Percentiles rank a stretch among this genome's conserved stretches.
Evolutionary conservation across 1,139 yeast genomes (phyloP).

Genomic region (Geotrichum phurueaensis): DNA sequence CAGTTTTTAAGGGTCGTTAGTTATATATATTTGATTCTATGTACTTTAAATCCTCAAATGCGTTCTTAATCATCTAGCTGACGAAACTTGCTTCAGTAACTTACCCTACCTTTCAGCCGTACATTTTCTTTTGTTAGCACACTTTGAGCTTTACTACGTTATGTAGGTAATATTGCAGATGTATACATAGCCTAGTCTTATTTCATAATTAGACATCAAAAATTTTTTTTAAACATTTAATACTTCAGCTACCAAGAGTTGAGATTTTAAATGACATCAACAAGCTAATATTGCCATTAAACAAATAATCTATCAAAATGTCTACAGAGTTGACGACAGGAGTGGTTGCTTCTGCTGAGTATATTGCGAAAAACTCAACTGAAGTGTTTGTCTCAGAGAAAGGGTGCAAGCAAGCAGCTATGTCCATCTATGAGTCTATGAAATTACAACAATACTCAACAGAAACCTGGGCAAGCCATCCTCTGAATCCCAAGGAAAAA

Average conservation of each 20-base stretch:
- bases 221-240: not conserved
- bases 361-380: slow-evolving; percentile 11
- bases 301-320: not conserved
- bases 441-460: slow-evolving; percentile 30
- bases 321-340: slow-evolving; percentile 4
- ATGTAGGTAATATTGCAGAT: not conserved
- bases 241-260: not conserved
- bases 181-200: not conserved
- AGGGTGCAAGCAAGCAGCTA: slow-evolving; percentile 33
- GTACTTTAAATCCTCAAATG: not conserved
- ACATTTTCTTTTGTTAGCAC: not conserved
- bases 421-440: slow-evolving; percentile 30
- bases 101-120: not conserved
- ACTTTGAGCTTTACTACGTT: not conserved
- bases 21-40: not conserved
- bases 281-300: not conserved
- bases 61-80: not conserved
- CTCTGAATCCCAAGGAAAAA: slow-evolving; percentile 33
- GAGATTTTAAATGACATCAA: not conserved
- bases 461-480: slow-evolving; percentile 36
- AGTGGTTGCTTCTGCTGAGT: slow-evolving; percentile 15
- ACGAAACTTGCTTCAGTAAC: not conserved
- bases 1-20: slow-evolving; percentile 31
- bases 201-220: not conserved
- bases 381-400: slow-evolving; percentile 15